phyloP scores from a whole-genome alignment of 140 eudicot genomes.

The Anethum foeniculum region DNA sequence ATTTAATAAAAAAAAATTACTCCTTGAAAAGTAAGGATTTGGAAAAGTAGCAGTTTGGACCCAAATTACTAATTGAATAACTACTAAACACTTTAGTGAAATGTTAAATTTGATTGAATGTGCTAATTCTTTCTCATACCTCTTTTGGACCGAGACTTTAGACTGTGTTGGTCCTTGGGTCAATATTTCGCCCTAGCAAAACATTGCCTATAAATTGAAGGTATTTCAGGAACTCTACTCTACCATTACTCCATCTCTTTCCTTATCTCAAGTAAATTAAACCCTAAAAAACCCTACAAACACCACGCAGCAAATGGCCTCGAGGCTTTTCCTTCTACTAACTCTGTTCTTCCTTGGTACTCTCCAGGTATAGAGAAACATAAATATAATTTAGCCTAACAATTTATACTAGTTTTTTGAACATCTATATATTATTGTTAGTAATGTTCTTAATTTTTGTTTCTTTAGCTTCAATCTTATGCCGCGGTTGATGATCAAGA shows the following conservation, averaged over 20 bases:
- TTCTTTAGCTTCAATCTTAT: slow-evolving; percentile 41
- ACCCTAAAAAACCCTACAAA: neutral
- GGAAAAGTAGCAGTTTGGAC: no score
- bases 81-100: no score
- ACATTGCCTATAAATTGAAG: neutral
- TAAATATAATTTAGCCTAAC: neutral
- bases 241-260: neutral
- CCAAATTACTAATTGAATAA: no score
- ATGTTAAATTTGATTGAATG: no score
- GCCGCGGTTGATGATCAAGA: slow-evolving; percentile 21
- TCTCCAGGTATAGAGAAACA: neutral
- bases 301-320: neutral
- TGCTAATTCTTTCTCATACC: no score
- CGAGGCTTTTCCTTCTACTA: neutral
- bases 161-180: no score
- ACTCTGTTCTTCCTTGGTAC: neutral
- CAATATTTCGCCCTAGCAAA: neutral
- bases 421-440: neutral
- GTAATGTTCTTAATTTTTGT: neutral
- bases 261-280: neutral
- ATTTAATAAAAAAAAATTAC: no score
- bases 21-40: no score
- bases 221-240: neutral
- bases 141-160: no score
- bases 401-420: neutral